phyloP scores from a whole-genome alignment of 352 stramenopile species.

The Globisporangium viniferum region DNA sequence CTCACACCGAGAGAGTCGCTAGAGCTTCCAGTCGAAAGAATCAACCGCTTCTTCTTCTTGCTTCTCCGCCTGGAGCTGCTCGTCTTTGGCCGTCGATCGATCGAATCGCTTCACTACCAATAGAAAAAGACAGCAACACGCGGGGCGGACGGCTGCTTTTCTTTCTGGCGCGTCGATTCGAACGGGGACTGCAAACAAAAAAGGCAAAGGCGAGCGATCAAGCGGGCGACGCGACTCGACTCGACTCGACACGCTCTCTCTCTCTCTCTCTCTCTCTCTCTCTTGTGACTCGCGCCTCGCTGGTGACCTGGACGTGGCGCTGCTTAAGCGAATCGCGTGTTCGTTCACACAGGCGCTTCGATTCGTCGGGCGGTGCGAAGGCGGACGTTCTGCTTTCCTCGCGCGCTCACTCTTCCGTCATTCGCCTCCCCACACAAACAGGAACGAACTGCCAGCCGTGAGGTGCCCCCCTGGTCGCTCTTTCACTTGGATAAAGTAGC shows the following conservation, averaged over 20 bases:
- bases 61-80: background rate
- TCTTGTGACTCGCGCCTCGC: background rate
- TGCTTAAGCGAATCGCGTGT: background rate
- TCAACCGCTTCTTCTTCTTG: background rate
- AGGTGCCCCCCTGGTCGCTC: background rate
- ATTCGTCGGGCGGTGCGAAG: background rate
- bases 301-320: background rate
- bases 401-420: slow-evolving; percentile 7
- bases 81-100: background rate
- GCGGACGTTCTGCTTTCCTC: slow-evolving; percentile 7
- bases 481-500: background rate
- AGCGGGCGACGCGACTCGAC: background rate
- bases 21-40: background rate
- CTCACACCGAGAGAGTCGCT: background rate
- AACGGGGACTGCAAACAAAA: background rate
- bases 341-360: background rate
- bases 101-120: background rate
- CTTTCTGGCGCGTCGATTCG: slow-evolving; percentile 1
- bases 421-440: slow-evolving; percentile 14
- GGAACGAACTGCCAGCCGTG: background rate
- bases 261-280: background rate
- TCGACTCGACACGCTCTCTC: background rate
- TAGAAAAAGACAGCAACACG: background rate
- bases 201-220: background rate
- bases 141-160: background rate